Evolutionary conservation across 2,329 filamentous ascomycete species (phyloP).

Genomic region (Fusarium denticulatum): DNA sequence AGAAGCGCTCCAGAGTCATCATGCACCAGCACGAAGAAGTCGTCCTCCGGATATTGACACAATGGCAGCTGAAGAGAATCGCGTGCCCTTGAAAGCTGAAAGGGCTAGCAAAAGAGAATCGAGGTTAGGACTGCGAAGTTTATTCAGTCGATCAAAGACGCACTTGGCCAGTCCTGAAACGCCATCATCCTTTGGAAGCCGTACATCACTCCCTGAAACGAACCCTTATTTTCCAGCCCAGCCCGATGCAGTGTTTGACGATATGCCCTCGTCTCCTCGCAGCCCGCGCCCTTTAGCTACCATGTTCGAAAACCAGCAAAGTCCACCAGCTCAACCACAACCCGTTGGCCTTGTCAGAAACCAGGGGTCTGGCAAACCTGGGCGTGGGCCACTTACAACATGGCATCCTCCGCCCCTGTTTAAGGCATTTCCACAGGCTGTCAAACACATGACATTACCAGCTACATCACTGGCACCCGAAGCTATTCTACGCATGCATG

Average conservation of each 20-base stretch:
- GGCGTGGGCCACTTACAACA: slow-evolving; percentile 50
- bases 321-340: slow-evolving; percentile 16
- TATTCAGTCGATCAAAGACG: slow-evolving; percentile 60
- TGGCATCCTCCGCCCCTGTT: slow-evolving; percentile 83
- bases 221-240: slow-evolving; percentile 55
- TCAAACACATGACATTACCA: slow-evolving; percentile 77
- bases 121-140: slow-evolving; percentile 59
- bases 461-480: slow-evolving; percentile 76
- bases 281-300: slow-evolving; percentile 40
- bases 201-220: slow-evolving; percentile 58
- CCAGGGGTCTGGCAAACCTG: slow-evolving; percentile 30
- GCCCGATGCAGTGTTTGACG: slow-evolving; percentile 51
- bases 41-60: slow-evolving; percentile 41
- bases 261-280: slow-evolving; percentile 42
- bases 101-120: slow-evolving; percentile 61
- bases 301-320: slow-evolving; percentile 38
- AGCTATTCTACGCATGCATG: slow-evolving; percentile 70
- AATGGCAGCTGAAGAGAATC: slow-evolving; percentile 46
- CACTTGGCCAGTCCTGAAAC: slow-evolving; percentile 46
- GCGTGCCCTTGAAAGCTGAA: slow-evolving; percentile 55
- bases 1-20: slow-evolving; percentile 40
- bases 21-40: slow-evolving; percentile 33
- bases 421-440: slow-evolving; percentile 85
- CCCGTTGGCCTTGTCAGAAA: slow-evolving; percentile 17
- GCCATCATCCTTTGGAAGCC: slow-evolving; percentile 52